Evolutionary conservation across 1,284 basidiomycete species (phyloP).

Genomic region (Austroboletus niveus): DNA sequence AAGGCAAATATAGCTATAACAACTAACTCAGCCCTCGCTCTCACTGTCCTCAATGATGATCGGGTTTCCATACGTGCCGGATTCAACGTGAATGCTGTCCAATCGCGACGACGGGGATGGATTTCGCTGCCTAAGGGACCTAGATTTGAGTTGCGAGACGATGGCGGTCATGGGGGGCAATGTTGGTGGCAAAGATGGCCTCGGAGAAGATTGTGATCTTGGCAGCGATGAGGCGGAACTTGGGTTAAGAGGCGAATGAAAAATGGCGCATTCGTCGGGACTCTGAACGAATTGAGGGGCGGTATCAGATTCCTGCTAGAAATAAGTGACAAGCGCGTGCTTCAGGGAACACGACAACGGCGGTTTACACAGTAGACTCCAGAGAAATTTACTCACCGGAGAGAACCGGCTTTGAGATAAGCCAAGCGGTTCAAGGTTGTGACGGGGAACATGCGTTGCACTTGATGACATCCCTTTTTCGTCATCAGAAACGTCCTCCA

Average conservation of each 20-base stretch:
- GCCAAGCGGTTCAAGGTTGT: neutral
- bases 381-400: slow-evolving; percentile 15
- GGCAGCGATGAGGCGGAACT: neutral
- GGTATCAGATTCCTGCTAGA: slow-evolving; percentile 11
- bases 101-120: slow-evolving; percentile 1
- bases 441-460: neutral
- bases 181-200: neutral
- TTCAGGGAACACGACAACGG: slow-evolving; percentile 1
- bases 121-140: slow-evolving; percentile 3
- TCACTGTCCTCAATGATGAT: slow-evolving; percentile 27
- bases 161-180: neutral
- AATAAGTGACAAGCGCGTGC: neutral
- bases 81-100: neutral
- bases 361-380: neutral
- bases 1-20: no score
- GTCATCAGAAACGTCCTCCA: slow-evolving; percentile 8
- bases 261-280: neutral
- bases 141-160: neutral
- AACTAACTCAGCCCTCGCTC: slow-evolving; percentile 8
- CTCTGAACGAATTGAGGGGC: slow-evolving; percentile 1
- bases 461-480: slow-evolving; percentile 1
- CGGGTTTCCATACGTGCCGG: slow-evolving; percentile 20
- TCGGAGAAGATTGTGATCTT: neutral
- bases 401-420: neutral
- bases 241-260: slow-evolving; percentile 2